Conservation (phyloP, 306 rosid genomes). For the Prinsepia uniflora region DNA sequence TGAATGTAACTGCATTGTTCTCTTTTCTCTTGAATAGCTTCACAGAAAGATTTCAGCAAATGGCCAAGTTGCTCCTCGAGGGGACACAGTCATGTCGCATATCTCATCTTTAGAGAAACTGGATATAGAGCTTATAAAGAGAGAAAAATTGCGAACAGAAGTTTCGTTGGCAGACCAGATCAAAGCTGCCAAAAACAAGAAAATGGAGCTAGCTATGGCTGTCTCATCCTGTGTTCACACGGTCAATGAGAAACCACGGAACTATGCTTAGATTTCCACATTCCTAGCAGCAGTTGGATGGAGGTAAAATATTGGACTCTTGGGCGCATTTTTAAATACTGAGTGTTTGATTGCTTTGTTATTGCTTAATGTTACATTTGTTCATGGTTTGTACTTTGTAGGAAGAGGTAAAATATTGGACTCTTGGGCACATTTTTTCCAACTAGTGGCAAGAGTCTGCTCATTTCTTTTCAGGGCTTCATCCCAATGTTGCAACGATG, state of each 20-base stretch:
- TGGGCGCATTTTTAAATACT: too few relatives aligned
- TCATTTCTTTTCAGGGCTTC: slow-evolving; percentile 1
- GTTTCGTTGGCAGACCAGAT: slow-evolving; percentile 78
- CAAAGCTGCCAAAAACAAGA: slow-evolving; percentile 55
- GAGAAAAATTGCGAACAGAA: slow-evolving; percentile 44
- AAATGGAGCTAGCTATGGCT: slow-evolving; percentile 33
- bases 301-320: too few relatives aligned
- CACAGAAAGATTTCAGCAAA: slow-evolving; percentile 30
- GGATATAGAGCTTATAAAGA: slow-evolving; percentile 67
- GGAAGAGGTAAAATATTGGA: background rate
- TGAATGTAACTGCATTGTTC: slow-evolving; percentile 9
- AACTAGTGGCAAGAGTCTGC: background rate
- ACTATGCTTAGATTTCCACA: slow-evolving; percentile 12
- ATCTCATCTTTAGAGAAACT: slow-evolving; percentile 42
- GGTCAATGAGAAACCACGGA: slow-evolving; percentile 12
- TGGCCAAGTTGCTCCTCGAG: slow-evolving; percentile 30
- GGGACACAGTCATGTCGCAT: slow-evolving; percentile 27
- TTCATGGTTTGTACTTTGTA: slow-evolving; percentile 5
- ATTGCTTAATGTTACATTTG: background rate
- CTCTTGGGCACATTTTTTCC: background rate
- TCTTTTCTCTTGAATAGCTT: slow-evolving; percentile 38
- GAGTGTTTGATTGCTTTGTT: background rate
- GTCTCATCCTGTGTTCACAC: slow-evolving; percentile 21
- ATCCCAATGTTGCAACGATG: background rate
- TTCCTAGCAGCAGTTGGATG: slow-evolving; percentile 22